A percentile compares a stretch with the other conserved stretches of the same genome.
These are phyloP conservation scores for Dendryphion nanum DNA, from an alignment of 2,329 filamentous ascomycete species.

Conservation along the genomic window DNA sequence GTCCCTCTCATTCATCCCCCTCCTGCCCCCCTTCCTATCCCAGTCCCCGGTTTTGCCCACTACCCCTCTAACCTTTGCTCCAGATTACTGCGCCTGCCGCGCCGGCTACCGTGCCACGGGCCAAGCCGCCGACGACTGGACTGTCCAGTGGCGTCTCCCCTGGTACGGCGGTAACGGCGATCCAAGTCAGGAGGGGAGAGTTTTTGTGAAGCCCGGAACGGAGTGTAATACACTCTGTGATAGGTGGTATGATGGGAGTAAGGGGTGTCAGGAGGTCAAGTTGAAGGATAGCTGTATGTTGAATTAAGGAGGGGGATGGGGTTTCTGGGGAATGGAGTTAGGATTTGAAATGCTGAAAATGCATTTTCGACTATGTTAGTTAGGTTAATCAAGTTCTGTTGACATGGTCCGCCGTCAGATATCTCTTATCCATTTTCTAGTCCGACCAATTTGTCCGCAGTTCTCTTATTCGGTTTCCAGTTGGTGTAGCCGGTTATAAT, in stretches of 20 bases:
- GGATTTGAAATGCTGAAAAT: no score
- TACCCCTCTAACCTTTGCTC: background rate
- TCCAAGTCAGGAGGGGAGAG: constrained; percentile 7
- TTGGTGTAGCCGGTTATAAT: no score
- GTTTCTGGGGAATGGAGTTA: no score
- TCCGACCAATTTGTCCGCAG: no score
- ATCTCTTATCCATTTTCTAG: no score
- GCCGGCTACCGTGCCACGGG: constrained; percentile 2
- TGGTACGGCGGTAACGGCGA: constrained; percentile 7
- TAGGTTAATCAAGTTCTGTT: no score
- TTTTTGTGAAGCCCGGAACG: constrained; percentile 6
- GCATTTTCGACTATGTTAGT: no score
- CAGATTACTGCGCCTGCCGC: constrained; percentile 8
- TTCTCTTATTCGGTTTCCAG: no score
- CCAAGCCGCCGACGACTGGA: constrained; percentile 1
- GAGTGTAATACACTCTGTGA: constrained; percentile 8
- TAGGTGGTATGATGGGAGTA: constrained; percentile 3
- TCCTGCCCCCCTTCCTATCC: no score
- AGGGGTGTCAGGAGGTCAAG: constrained; percentile 7
- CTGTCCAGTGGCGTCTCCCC: constrained; percentile 4
- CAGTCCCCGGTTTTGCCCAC: no score
- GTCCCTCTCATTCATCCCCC: no score
- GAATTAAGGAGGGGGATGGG: background rate
- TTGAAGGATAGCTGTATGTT: constrained; percentile 3
- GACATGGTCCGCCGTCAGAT: no score